Evolutionary conservation across 2,329 filamentous ascomycete genomes (phyloP).

Genomic region (Volutella citrinella): DNA sequence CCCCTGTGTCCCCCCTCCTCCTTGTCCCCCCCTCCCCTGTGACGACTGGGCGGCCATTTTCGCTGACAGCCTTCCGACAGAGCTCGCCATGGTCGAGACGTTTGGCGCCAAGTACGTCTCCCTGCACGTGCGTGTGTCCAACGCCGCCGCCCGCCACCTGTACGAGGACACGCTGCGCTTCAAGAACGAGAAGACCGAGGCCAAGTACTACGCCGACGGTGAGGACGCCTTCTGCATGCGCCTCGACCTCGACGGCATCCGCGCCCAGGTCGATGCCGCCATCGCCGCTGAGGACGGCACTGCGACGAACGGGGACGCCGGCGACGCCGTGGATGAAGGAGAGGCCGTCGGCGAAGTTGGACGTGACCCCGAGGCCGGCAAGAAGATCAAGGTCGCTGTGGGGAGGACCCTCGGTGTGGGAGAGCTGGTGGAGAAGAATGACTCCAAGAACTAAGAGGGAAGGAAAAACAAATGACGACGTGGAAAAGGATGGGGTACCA

Average conservation of each 20-base stretch:
- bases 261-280: slow-evolving; percentile 41
- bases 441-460: slow-evolving; percentile 37
- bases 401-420: slow-evolving; percentile 77
- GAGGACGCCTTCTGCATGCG: slow-evolving; percentile 96
- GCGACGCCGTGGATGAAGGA: slow-evolving; percentile 57
- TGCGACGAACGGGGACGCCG: slow-evolving; percentile 14
- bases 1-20: slow-evolving; percentile 2
- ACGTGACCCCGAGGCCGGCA: slow-evolving; percentile 38
- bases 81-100: slow-evolving; percentile 95
- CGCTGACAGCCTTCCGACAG: no score
- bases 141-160: slow-evolving; percentile 83
- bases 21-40: no score
- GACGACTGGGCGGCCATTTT: no score
- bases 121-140: slow-evolving; percentile 92
- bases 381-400: slow-evolving; percentile 80
- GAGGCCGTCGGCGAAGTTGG: slow-evolving; percentile 68
- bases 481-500: no score
- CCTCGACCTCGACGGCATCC: slow-evolving; percentile 70
- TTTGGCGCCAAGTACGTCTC: slow-evolving; percentile 91
- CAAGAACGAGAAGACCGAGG: slow-evolving; percentile 79
- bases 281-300: slow-evolving; percentile 37
- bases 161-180: slow-evolving; percentile 93
- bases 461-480: slow-evolving; percentile 1
- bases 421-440: slow-evolving; percentile 70
- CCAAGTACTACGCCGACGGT: slow-evolving; percentile 94